phyloP scores from a whole-genome alignment of 2,329 filamentous ascomycete species.

The Neoascochyta sp. region DNA sequence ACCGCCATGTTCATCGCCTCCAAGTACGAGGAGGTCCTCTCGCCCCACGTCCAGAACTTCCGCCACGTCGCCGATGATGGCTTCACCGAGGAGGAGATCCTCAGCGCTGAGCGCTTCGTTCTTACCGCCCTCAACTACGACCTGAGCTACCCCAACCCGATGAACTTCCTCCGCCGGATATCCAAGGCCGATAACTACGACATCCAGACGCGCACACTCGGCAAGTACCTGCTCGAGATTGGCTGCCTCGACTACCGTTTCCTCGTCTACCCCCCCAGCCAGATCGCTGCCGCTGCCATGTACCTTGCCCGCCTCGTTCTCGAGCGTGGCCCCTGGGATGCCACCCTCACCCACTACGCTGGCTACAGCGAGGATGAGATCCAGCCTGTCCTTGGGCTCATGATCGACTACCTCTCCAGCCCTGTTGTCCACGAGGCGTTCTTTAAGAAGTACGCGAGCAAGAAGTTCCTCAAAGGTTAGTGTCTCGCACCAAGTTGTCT shows the following conservation, averaged over 20 bases:
- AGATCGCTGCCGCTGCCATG: slow-evolving; percentile 89
- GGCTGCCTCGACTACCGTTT: slow-evolving; percentile 93
- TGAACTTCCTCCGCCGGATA: slow-evolving; percentile 98
- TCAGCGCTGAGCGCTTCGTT: slow-evolving; percentile 94
- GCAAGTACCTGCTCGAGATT: slow-evolving; percentile 97
- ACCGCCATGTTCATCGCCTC: slow-evolving; percentile 99
- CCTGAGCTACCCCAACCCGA: slow-evolving; percentile 96
- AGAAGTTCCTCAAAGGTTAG: slow-evolving; percentile 97
- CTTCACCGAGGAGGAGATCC: slow-evolving; percentile 90
- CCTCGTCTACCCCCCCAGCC: slow-evolving; percentile 83
- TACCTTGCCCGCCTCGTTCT: slow-evolving; percentile 88
- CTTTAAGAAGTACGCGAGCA: slow-evolving; percentile 99
- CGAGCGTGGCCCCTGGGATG: slow-evolving; percentile 87
- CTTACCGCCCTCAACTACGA: slow-evolving; percentile 91
- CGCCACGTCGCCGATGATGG: slow-evolving; percentile 95
- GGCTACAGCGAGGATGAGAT: slow-evolving; percentile 93
- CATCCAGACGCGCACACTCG: slow-evolving; percentile 92
- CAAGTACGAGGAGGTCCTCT: slow-evolving; percentile 98
- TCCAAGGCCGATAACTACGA: slow-evolving; percentile 99
- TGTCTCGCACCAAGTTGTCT: background rate
- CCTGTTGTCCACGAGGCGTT: slow-evolving; percentile 94
- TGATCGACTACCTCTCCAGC: slow-evolving; percentile 92
- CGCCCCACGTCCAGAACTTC: slow-evolving; percentile 95
- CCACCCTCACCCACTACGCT: slow-evolving; percentile 82
- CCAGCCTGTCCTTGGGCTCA: slow-evolving; percentile 83